Evolutionary conservation across 805 yeast species (phyloP).

Genomic region (Saccharomycodes ludwigii): DNA sequence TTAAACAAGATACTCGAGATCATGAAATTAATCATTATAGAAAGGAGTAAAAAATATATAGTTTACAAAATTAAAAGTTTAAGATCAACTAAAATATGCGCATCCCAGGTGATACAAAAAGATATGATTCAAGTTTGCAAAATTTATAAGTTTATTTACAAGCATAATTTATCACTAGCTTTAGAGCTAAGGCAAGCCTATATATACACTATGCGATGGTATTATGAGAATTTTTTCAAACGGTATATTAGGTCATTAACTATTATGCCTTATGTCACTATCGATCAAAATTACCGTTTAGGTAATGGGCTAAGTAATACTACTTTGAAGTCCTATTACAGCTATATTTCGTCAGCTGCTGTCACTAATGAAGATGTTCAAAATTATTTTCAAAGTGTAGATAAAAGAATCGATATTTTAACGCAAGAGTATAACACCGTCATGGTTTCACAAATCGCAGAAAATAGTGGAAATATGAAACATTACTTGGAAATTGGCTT

Average conservation of each 20-base stretch:
- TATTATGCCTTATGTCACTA: conserved; percentile 39
- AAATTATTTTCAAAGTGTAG: conserved; percentile 42
- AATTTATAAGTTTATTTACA: conserved; percentile 41
- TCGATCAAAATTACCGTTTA: conserved; percentile 45
- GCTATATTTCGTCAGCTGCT: conserved; percentile 4
- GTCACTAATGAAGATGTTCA: conserved; percentile 23
- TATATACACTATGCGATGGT: conserved; percentile 85
- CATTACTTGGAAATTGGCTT: conserved; percentile 67
- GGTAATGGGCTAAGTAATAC: conserved; percentile 30
- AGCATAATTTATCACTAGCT: conserved; percentile 51
- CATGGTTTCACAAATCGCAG: conserved; percentile 77
- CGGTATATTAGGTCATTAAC: conserved; percentile 66
- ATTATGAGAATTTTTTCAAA: conserved; percentile 66
- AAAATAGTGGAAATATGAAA: conserved; percentile 44
- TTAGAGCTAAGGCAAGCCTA: conserved; percentile 69
- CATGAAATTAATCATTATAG: conserved; percentile 53
- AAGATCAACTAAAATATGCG: conserved; percentile 42
- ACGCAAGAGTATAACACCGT: conserved; percentile 46
- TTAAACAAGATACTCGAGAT: conserved; percentile 23
- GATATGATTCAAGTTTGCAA: conserved; percentile 52
- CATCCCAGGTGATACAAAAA: conserved; percentile 67
- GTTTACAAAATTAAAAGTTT: conserved; percentile 54
- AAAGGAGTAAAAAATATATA: conserved; percentile 61
- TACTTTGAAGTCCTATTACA: conserved; percentile 12
- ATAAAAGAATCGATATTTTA: conserved; percentile 49